Percentiles rank a stretch among this genome's conserved stretches.
phyloP scores from a whole-genome alignment of 345 rosid species.

The Citrus hindsii region DNA sequence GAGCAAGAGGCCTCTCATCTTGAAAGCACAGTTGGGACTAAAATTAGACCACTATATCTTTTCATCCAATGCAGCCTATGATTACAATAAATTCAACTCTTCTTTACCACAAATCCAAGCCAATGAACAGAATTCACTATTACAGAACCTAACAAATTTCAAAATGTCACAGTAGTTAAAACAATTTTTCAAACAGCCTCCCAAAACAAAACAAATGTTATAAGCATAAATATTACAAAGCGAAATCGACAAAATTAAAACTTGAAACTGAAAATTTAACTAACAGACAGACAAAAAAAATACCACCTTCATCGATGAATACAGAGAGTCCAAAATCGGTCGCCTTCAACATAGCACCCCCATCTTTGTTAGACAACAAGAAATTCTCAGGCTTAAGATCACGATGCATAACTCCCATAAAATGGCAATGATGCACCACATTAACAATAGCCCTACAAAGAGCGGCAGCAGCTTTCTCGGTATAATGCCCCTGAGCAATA shows the following conservation, averaged over 20 bases:
- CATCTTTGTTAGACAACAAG: conserved; percentile 62
- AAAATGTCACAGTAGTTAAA: not conserved
- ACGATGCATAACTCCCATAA: conserved; percentile 84
- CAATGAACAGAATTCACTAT: not conserved
- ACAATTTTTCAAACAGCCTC: not conserved
- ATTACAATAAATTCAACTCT: not conserved
- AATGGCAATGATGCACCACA: conserved; percentile 82
- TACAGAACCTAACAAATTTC: not conserved
- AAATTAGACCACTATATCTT: not conserved
- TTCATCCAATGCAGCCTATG: not conserved
- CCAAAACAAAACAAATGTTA: not conserved
- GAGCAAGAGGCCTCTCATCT: not conserved
- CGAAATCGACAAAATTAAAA: not conserved
- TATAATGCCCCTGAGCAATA: conserved; percentile 63
- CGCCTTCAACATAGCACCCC: conserved; percentile 66
- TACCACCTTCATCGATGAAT: conserved; percentile 74
- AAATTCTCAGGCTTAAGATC: conserved; percentile 95
- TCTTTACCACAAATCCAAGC: not conserved
- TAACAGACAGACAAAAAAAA: not conserved
- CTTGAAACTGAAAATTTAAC: not conserved
- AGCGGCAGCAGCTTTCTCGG: conserved; percentile 75
- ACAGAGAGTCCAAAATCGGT: conserved; percentile 88
- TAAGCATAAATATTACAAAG: not conserved
- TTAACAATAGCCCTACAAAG: conserved; percentile 59
- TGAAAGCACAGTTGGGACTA: not conserved